Conservation (phyloP, 306 rosid species). For the Gleditsia sinensis region DNA sequence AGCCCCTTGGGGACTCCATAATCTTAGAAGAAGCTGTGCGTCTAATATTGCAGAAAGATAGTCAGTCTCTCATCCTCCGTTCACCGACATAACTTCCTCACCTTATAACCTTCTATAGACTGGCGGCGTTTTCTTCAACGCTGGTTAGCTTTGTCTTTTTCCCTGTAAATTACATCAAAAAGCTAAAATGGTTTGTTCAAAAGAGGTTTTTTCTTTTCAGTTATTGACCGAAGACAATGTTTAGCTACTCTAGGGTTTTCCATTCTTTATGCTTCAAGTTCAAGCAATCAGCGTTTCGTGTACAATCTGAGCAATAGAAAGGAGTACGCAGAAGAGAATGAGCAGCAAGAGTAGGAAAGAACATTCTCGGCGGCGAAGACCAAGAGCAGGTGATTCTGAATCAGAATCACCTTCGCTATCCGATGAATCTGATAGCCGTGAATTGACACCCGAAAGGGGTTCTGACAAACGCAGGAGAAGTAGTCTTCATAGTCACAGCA, state of each 20-base stretch:
- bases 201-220: not conserved
- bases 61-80: not conserved
- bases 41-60: not conserved
- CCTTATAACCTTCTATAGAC: not conserved
- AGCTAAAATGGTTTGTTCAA: too few relatives aligned
- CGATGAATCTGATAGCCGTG: constrained; percentile 42
- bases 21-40: too few relatives aligned
- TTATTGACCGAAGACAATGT: not conserved
- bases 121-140: too few relatives aligned
- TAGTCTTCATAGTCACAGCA: constrained; percentile 18
- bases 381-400: constrained; percentile 48
- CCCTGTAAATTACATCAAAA: too few relatives aligned
- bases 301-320: not conserved
- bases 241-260: not conserved
- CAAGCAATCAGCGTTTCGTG: not conserved
- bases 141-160: too few relatives aligned
- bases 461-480: constrained; percentile 43
- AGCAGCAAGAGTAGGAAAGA: constrained; percentile 39
- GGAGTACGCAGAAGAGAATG: constrained; percentile 35
- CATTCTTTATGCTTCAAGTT: not conserved
- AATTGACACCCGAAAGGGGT: constrained; percentile 39
- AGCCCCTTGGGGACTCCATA: too few relatives aligned
- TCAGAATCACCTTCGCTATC: constrained; percentile 43
- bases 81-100: not conserved
- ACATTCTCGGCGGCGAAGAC: constrained; percentile 42